Conservation (phyloP, 352 stramenopile species). For the Phytophthora constricta region DNA sequence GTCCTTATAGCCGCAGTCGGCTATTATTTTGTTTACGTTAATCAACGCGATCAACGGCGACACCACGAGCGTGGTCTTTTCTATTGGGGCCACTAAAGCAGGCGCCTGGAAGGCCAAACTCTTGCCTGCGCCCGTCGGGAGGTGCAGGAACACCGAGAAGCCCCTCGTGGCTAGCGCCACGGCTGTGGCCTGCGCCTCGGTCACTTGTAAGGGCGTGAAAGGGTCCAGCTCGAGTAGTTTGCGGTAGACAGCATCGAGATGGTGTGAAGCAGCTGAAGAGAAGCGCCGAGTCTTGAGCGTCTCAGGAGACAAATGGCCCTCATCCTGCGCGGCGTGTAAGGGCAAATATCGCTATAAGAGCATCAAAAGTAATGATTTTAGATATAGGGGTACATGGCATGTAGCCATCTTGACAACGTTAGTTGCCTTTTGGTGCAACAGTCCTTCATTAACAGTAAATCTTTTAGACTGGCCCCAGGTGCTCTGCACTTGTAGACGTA, state of each 20-base stretch:
- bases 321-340: too few species aligned
- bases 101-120: constrained; percentile 82
- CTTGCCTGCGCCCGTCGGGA: constrained; percentile 82
- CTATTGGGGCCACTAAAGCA: constrained; percentile 49
- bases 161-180: constrained; percentile 49
- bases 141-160: constrained; percentile 77
- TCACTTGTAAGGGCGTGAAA: constrained; percentile 32
- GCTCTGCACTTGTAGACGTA: constrained; percentile 49
- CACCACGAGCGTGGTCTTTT: constrained; percentile 66
- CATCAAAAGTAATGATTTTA: neutral
- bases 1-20: too few species aligned
- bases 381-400: too few species aligned
- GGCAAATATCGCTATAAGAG: neutral
- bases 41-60: constrained; percentile 82
- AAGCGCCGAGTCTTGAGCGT: neutral
- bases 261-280: constrained; percentile 6
- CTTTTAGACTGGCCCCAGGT: too few species aligned
- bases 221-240: constrained; percentile 46
- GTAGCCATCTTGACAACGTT: neutral
- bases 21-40: constrained; percentile 46
- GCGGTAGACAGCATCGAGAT: constrained; percentile 40
- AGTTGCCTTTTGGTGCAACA: neutral
- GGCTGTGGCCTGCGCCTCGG: constrained; percentile 51
- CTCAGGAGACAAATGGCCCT: constrained; percentile 1
- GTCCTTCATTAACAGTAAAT: too few species aligned